phyloP scores from a whole-genome alignment of 2,329 filamentous ascomycete genomes.

The Penicillium decumbens region DNA sequence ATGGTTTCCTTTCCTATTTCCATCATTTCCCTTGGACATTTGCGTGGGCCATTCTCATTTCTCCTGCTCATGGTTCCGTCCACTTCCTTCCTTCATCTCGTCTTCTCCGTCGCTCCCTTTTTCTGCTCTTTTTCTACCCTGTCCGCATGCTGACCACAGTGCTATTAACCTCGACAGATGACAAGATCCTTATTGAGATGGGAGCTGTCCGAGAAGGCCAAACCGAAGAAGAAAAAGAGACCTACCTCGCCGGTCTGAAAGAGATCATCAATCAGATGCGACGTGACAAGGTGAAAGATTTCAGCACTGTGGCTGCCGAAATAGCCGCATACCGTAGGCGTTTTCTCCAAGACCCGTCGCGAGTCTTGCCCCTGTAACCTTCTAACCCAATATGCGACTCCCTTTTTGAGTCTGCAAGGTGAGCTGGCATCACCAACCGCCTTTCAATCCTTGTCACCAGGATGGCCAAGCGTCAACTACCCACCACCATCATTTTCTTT shows the following conservation, averaged over 20 bases:
- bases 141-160: slow-evolving; percentile 40
- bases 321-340: slow-evolving; percentile 50
- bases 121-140: slow-evolving; percentile 20
- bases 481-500: slow-evolving; percentile 7
- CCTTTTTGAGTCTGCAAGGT: slow-evolving; percentile 14
- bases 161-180: slow-evolving; percentile 44
- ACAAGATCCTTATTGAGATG: slow-evolving; percentile 50
- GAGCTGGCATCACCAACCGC: slow-evolving; percentile 15
- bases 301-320: slow-evolving; percentile 46
- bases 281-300: slow-evolving; percentile 48
- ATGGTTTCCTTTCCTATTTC: slow-evolving; percentile 23
- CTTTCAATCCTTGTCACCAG: slow-evolving; percentile 9
- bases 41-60: background rate
- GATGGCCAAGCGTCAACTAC: slow-evolving; percentile 2
- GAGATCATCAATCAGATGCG: slow-evolving; percentile 49
- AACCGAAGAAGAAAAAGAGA: slow-evolving; percentile 42
- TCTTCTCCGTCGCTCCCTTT: background rate
- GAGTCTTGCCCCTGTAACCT: slow-evolving; percentile 45
- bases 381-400: background rate
- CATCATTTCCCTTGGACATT: slow-evolving; percentile 8
- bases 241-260: slow-evolving; percentile 45
- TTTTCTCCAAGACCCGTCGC: slow-evolving; percentile 45
- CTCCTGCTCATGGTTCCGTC: background rate
- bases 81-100: slow-evolving; percentile 7
- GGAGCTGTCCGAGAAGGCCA: slow-evolving; percentile 45